Percentiles rank a stretch among this genome's conserved stretches.
Conservation (phyloP, 179 eudicot genomes). For the Beta corolliflora region DNA sequence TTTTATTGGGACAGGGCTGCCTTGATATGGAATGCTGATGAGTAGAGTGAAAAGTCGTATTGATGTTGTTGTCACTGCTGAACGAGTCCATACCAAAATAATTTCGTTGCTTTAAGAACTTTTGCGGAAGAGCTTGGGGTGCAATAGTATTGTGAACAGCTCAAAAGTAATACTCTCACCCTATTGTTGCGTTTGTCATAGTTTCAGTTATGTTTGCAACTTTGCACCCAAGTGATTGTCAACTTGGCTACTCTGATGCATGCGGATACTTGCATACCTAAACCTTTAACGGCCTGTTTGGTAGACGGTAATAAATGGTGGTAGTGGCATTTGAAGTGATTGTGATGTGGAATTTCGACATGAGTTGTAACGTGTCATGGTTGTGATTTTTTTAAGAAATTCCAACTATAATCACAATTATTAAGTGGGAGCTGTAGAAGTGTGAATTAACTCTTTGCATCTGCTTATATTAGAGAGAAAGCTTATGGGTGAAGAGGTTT, state of each 20-base stretch:
- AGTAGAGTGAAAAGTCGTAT: background rate
- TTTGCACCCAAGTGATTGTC: background rate
- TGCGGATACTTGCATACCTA: too few species aligned
- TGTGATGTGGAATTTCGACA: too few species aligned
- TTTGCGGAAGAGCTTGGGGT: background rate
- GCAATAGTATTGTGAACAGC: too few species aligned
- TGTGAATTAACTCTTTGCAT: too few species aligned
- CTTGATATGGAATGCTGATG: background rate
- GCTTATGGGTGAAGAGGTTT: background rate
- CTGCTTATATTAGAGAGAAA: too few species aligned
- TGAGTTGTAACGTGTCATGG: too few species aligned
- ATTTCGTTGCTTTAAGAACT: background rate
- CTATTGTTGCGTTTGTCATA: background rate
- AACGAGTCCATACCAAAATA: background rate
- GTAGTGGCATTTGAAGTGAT: too few species aligned
- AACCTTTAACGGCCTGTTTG: too few species aligned
- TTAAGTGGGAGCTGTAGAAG: too few species aligned
- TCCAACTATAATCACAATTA: too few species aligned
- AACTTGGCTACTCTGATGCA: background rate
- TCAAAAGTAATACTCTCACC: background rate
- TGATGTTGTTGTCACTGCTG: background rate
- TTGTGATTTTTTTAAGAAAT: too few species aligned
- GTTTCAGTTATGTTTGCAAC: background rate
- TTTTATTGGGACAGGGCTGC: background rate
- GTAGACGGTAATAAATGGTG: too few species aligned